Evolutionary conservation across 768 basidiomycete genomes (phyloP).

Genomic region (Trametes elegans): DNA sequence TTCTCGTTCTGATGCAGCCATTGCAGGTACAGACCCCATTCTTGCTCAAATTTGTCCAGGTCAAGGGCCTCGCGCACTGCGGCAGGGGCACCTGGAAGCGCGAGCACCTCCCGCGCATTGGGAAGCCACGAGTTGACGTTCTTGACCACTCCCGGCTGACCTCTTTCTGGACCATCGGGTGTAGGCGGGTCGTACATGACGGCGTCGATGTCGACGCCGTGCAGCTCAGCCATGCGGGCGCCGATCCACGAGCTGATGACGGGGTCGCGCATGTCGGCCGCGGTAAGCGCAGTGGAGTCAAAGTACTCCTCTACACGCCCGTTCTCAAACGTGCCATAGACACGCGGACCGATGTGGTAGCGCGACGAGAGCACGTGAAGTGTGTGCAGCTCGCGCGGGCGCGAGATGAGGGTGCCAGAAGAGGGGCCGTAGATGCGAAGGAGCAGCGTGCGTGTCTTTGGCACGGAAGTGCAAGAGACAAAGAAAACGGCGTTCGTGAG

Average conservation of each 20-base stretch:
- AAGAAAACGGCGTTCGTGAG: slow-evolving; percentile 98
- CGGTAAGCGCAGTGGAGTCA: slow-evolving; percentile 76
- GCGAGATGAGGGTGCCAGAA: slow-evolving; percentile 83
- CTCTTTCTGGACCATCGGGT: slow-evolving; percentile 41
- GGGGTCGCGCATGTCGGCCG: slow-evolving; percentile 75
- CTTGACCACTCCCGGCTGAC: slow-evolving; percentile 56
- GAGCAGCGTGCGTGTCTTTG: slow-evolving; percentile 62
- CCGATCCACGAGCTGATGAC: slow-evolving; percentile 82
- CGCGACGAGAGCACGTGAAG: slow-evolving; percentile 86
- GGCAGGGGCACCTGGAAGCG: slow-evolving; percentile 49
- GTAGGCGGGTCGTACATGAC: slow-evolving; percentile 49
- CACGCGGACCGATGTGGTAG: slow-evolving; percentile 86
- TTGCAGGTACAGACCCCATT: slow-evolving; percentile 66
- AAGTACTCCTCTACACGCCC: slow-evolving; percentile 97
- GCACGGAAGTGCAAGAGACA: slow-evolving; percentile 66
- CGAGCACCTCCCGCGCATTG: slow-evolving; percentile 72
- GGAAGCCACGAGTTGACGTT: slow-evolving; percentile 73
- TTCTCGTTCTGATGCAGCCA: slow-evolving; percentile 69
- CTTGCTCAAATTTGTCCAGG: slow-evolving; percentile 56
- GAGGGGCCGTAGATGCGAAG: slow-evolving; percentile 92
- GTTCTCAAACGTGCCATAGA: slow-evolving; percentile 95
- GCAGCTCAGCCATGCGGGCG: slow-evolving; percentile 94
- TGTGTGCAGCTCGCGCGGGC: slow-evolving; percentile 80
- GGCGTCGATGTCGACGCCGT: slow-evolving; percentile 79
- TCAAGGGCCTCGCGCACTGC: slow-evolving; percentile 54